Evolutionary conservation across 768 basidiomycete species (phyloP), one percentile per base, ranked within the genome.

Genomic region (Suillus paluster): DNA sequence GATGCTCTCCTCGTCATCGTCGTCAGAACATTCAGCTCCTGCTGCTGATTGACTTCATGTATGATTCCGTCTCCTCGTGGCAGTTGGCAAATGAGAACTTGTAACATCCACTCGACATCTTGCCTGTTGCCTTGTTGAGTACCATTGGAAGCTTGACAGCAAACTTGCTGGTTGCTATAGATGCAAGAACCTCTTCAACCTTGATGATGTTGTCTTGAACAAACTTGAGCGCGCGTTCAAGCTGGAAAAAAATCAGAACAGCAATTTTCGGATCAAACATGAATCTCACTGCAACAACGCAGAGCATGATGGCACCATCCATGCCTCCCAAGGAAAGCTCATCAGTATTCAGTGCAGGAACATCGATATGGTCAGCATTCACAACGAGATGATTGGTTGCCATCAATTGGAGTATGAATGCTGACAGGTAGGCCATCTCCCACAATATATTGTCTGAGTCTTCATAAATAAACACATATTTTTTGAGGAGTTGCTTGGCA

Each of bases 381-480:
- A 25, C 48, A 19, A 19, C 8, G 11, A 59, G 49, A 21, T 63
- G 62, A 17, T 41, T 63, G 19, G 50, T 21, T 14, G 42, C 42
- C 17, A 64, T 34, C 19, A 64, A 33, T 34, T 64, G 58, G 17
- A 61, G 17, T 34, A 64, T 19, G 23, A 64, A 64, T 8, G 15
- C 15, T 7, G 59, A 64, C 14, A 21, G 57, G 42, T 42, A 63
- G 36, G 39, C 15, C 4, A 7, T 39, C 23, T 46, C 62, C 23
- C 23, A 8, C 6, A 14, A 36, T 21, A 34, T 49, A 5, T 34
- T 12, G n/a, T 65, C 61, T 1, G n/a, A 36, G 30, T 65, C 61
- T 34, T 62, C 57, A 15, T 57, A 27, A 39, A 65, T 25, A 36
- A 65, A 65, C 10, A 19, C n/a, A 25, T 42, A 62, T 3, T 55